These are phyloP conservation scores for Remersonia thermophila DNA, from an alignment of 2,329 filamentous ascomycete genomes.

Conservation along the genomic window DNA sequence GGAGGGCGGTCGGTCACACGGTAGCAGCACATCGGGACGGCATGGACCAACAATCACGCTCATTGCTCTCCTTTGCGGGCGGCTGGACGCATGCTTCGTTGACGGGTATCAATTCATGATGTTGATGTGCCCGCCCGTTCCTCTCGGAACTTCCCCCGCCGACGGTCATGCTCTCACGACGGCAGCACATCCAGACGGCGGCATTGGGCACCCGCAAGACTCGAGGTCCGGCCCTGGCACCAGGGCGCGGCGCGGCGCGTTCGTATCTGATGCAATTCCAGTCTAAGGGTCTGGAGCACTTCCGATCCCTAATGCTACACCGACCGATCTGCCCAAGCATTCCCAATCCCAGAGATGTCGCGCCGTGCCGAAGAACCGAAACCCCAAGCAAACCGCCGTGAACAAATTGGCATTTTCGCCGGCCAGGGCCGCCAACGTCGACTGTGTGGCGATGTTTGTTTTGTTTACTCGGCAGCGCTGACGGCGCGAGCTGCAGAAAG, in stretches of 20 bases:
- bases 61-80: neutral
- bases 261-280: constrained; percentile 22
- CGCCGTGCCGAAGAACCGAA: constrained; percentile 20
- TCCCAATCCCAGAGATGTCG: constrained; percentile 20
- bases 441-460: constrained; percentile 8
- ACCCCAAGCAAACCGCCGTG: constrained; percentile 19
- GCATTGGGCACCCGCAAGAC: constrained; percentile 6
- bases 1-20: too few species aligned
- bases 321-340: constrained; percentile 20
- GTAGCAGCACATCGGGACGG: too few species aligned
- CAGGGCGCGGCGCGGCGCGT: constrained; percentile 11
- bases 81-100: neutral
- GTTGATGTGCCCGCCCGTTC: constrained; percentile 3
- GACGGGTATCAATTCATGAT: constrained; percentile 8
- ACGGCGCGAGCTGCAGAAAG: constrained; percentile 44
- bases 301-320: constrained; percentile 25
- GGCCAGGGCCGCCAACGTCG: constrained; percentile 14
- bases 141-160: constrained; percentile 2
- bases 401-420: constrained; percentile 17
- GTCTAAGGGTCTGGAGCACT: constrained; percentile 24
- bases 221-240: constrained; percentile 12
- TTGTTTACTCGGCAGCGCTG: constrained; percentile 35
- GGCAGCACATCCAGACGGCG: constrained; percentile 3
- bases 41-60: too few species aligned
- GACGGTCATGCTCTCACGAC: constrained; percentile 6